Percentiles rank a stretch among this genome's conserved stretches.
Evolutionary conservation across 371 early-diverging fungal genomes (phyloP).

Genomic region (Mortierella sp.): DNA sequence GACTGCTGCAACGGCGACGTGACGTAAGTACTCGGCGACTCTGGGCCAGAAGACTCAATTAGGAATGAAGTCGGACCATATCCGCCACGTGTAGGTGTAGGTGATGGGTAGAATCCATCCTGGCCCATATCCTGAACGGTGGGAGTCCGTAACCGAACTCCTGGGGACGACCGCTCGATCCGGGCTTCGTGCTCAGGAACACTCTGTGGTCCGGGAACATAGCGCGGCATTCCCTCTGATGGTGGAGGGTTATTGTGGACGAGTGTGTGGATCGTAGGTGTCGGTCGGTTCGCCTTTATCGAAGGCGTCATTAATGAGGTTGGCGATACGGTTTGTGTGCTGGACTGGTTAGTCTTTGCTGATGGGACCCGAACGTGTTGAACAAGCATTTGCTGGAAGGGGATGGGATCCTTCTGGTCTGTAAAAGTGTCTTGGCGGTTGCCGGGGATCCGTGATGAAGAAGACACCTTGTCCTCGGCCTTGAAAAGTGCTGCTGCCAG

Average conservation of each 20-base stretch:
- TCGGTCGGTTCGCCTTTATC: neutral
- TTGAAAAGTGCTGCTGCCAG: slow-evolving; percentile 31
- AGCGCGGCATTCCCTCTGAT: neutral
- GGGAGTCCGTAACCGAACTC: slow-evolving; percentile 17
- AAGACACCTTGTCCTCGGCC: slow-evolving; percentile 30
- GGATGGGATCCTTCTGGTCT: neutral
- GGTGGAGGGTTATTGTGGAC: neutral
- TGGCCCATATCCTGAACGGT: slow-evolving; percentile 10
- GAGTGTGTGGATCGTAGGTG: slow-evolving; percentile 13
- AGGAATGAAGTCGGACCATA: slow-evolving; percentile 26
- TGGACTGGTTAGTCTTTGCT: neutral
- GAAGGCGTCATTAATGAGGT: neutral
- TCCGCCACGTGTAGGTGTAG: slow-evolving; percentile 22
- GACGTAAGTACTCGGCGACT: neutral
- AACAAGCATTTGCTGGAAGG: neutral
- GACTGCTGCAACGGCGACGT: slow-evolving; percentile 9
- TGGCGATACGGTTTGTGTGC: neutral
- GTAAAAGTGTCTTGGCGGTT: neutral
- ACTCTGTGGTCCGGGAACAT: slow-evolving; percentile 25
- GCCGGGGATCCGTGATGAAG: neutral
- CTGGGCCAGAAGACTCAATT: slow-evolving; percentile 22
- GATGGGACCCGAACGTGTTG: neutral
- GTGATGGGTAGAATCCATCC: slow-evolving; percentile 28
- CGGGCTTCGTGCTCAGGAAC: slow-evolving; percentile 43
- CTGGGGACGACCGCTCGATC: slow-evolving; percentile 37